Percentiles rank a stretch among this genome's conserved stretches.
Evolutionary conservation across 176 grass and related monocot species (phyloP).

Genomic region (sorghum (Sorghum bicolor)): DNA sequence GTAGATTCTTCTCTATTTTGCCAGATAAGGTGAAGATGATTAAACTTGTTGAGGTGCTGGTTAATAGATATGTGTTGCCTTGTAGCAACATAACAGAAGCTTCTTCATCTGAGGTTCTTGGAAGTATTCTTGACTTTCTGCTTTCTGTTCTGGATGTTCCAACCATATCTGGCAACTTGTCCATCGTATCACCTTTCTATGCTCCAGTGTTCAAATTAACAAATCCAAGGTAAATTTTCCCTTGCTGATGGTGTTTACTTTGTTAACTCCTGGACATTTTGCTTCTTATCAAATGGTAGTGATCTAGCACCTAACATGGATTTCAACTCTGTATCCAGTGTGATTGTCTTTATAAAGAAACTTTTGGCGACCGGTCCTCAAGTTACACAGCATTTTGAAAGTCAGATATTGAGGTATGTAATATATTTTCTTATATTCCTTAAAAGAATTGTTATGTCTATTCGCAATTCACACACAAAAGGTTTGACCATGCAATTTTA

Average conservation of each 20-base stretch:
- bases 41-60: slow-evolving; percentile 56
- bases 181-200: slow-evolving; percentile 39
- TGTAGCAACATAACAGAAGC: neutral
- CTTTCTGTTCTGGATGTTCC: neutral
- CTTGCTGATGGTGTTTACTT: neutral
- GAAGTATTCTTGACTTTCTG: neutral
- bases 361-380: slow-evolving; percentile 51
- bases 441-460: neutral
- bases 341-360: slow-evolving; percentile 56
- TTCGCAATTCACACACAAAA: neutral
- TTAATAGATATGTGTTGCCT: slow-evolving; percentile 20
- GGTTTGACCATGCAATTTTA: slow-evolving; percentile 19
- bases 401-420: slow-evolving; percentile 69
- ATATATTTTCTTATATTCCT: slow-evolving; percentile 8
- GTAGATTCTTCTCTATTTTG: neutral
- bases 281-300: neutral
- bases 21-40: slow-evolving; percentile 60
- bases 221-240: slow-evolving; percentile 52
- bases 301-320: neutral
- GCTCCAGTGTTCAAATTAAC: slow-evolving; percentile 60
- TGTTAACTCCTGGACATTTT: neutral
- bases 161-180: neutral
- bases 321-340: slow-evolving; percentile 33
- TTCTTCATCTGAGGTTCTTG: neutral
- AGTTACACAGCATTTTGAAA: slow-evolving; percentile 52